Percentiles rank a stretch among this genome's conserved stretches.
Evolutionary conservation across 2,329 filamentous ascomycete species (phyloP).

Genomic region (Aspergillus spinulosporus): DNA sequence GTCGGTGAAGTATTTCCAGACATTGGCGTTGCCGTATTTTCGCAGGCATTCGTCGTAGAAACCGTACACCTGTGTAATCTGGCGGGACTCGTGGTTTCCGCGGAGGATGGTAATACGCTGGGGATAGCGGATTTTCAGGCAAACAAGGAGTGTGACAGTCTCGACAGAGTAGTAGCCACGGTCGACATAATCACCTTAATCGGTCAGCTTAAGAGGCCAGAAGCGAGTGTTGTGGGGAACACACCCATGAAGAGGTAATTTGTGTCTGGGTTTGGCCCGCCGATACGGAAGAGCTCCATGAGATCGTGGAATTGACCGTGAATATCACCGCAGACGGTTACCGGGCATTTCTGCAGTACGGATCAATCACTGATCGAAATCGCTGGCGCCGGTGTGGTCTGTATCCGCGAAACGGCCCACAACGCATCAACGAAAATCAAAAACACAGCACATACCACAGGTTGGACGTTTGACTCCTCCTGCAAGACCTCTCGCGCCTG

Average conservation of each 20-base stretch:
- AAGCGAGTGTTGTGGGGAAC: constrained; percentile 29
- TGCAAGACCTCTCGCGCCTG: constrained; percentile 94
- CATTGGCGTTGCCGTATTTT: constrained; percentile 98
- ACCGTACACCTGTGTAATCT: constrained; percentile 98
- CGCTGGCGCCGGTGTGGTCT: constrained; percentile 2
- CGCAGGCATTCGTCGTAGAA: constrained; percentile 99
- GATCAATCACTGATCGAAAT: constrained; percentile 22
- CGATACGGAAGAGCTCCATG: constrained; percentile 99
- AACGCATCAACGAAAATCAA: constrained; percentile 13
- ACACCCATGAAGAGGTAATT: constrained; percentile 99
- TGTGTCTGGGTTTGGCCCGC: constrained; percentile 94
- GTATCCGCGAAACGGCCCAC: constrained; percentile 2
- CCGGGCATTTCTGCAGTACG: constrained; percentile 79
- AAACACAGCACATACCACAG: constrained; percentile 69
- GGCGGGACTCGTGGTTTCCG: constrained; percentile 97
- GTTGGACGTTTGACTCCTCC: constrained; percentile 98
- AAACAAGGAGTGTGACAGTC: constrained; percentile 93
- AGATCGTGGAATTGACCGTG: constrained; percentile 98
- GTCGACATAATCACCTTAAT: constrained; percentile 90
- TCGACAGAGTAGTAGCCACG: constrained; percentile 98
- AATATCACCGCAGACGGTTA: constrained; percentile 98
- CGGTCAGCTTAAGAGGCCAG: constrained; percentile 7
- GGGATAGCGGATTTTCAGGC: constrained; percentile 96
- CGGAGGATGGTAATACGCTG: constrained; percentile 97
- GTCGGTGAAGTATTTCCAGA: constrained; percentile 99